Percentiles rank a stretch among this genome's conserved stretches.
Conservation (phyloP, 352 stramenopile species). For the Plasmopara viticola region DNA sequence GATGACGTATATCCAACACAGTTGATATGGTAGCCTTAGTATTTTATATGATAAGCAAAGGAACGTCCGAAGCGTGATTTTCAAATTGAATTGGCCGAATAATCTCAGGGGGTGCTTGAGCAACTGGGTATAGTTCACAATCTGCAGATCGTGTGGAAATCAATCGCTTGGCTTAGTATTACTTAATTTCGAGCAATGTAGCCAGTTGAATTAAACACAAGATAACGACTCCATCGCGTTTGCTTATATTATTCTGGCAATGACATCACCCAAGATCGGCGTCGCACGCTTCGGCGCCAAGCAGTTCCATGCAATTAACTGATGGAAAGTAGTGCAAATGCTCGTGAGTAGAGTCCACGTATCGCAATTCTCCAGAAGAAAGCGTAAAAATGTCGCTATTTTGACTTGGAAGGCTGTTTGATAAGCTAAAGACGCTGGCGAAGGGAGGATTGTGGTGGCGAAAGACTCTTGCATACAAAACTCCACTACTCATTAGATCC, state of each 20-base stretch:
- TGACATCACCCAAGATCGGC: conserved; percentile 32
- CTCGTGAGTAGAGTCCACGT: conserved; percentile 42
- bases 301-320: conserved; percentile 70
- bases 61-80: no score
- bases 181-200: not conserved
- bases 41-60: no score
- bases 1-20: no score
- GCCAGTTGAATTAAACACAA: not conserved
- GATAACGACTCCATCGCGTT: no score
- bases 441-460: conserved; percentile 11
- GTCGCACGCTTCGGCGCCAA: conserved; percentile 54
- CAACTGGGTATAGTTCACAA: no score
- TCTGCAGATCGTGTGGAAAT: no score
- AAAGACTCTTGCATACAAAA: conserved; percentile 51
- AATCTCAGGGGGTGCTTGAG: no score
- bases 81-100: no score
- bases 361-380: conserved; percentile 38
- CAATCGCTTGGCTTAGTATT: not conserved
- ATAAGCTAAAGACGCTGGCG: conserved; percentile 29
- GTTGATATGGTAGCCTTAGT: no score
- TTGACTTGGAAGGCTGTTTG: conserved; percentile 4
- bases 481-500: conserved; percentile 50
- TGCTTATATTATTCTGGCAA: not conserved
- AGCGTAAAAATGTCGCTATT: conserved; percentile 16
- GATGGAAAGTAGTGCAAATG: conserved; percentile 68